Evolutionary conservation across 768 basidiomycete species (phyloP).

Genomic region (Leccinum subgranulosum): DNA sequence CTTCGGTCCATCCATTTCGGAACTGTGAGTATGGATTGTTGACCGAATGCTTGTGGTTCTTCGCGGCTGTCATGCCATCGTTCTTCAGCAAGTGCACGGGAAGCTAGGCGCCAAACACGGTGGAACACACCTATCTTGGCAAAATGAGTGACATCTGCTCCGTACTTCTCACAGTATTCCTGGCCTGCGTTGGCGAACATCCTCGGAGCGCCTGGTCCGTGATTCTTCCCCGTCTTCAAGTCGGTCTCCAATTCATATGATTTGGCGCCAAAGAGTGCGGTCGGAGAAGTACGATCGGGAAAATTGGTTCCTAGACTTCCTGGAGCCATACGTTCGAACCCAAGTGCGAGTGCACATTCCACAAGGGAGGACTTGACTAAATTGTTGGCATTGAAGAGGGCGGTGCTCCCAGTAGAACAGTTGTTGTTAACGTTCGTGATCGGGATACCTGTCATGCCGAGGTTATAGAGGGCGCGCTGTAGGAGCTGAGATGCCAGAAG

Average conservation of each 20-base stretch:
- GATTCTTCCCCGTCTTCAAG: conserved; percentile 49
- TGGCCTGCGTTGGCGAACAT: conserved; percentile 72
- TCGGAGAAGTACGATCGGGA: conserved; percentile 50
- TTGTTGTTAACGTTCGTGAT: conserved; percentile 88
- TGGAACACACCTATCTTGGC: conserved; percentile 66
- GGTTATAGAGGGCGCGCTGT: conserved; percentile 75
- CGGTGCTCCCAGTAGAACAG: conserved; percentile 79
- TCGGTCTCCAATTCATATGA: conserved; percentile 47
- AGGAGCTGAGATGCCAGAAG: neutral
- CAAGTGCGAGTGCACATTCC: conserved; percentile 77
- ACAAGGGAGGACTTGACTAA: conserved; percentile 66
- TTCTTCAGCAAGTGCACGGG: neutral
- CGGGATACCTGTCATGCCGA: conserved; percentile 81
- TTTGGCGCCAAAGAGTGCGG: conserved; percentile 41
- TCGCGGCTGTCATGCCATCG: conserved; percentile 51
- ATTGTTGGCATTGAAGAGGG: conserved; percentile 71
- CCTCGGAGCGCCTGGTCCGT: conserved; percentile 67
- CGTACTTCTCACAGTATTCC: conserved; percentile 77
- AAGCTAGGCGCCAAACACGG: neutral
- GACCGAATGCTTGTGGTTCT: conserved; percentile 79
- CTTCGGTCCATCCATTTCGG: conserved; percentile 69
- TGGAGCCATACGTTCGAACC: conserved; percentile 82
- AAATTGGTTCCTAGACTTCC: conserved; percentile 70
- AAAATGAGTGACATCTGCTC: conserved; percentile 61
- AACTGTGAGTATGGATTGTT: conserved; percentile 90